Percentiles rank a stretch among this genome's conserved stretches.
phyloP scores from a whole-genome alignment of 345 rosid species.

The Bruguiera sexangula region DNA sequence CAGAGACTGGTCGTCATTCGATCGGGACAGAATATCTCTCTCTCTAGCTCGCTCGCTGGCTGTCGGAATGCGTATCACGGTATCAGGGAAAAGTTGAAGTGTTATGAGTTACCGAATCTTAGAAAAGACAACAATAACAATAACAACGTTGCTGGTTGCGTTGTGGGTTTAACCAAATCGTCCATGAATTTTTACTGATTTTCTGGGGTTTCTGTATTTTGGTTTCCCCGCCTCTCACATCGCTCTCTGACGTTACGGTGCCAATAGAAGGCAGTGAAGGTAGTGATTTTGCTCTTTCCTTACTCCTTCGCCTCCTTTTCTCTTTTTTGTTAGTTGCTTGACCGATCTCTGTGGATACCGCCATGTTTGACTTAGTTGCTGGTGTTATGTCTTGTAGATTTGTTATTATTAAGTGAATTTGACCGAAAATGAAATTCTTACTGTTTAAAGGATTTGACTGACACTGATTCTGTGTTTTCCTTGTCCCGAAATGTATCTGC shows the following conservation, averaged over 20 bases:
- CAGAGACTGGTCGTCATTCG: conserved; percentile 47
- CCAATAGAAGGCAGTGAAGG: conserved; percentile 36
- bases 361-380: conserved; percentile 20
- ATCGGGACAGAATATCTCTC: conserved; percentile 41
- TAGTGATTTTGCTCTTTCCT: conserved; percentile 16
- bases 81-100: background rate
- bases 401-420: conserved; percentile 17
- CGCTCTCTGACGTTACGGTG: background rate
- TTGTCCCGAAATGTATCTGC: conserved; percentile 6
- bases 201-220: conserved; percentile 14
- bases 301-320: background rate
- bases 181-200: conserved; percentile 27
- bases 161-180: conserved; percentile 5
- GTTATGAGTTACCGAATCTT: background rate
- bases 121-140: background rate
- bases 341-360: conserved; percentile 25
- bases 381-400: conserved; percentile 9
- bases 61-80: background rate
- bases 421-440: conserved; percentile 10
- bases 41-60: conserved; percentile 22
- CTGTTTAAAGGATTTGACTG: conserved; percentile 1
- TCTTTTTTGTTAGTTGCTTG: conserved; percentile 1
- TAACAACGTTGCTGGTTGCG: conserved; percentile 4
- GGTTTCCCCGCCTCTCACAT: background rate
- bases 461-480: conserved; percentile 8